A percentile compares a stretch with the other conserved stretches of the same genome.
Evolutionary conservation across 164 flowering plant species (phyloP).

Genomic region (Santalum album): DNA sequence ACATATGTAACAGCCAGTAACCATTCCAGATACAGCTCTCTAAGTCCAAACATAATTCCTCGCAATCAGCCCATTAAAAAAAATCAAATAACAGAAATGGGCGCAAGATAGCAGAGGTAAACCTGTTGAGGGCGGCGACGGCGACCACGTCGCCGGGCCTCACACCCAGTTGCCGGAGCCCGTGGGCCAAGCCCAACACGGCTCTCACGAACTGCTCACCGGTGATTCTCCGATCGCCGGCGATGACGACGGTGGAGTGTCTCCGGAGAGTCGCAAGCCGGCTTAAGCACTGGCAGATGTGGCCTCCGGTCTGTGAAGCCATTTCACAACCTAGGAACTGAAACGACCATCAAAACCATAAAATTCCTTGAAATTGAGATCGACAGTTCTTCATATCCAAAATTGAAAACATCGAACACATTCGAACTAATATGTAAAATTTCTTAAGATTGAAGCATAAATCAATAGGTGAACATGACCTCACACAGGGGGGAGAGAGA

Average conservation of each 20-base stretch:
- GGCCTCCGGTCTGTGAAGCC: constrained; percentile 34
- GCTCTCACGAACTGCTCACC: constrained; percentile 50
- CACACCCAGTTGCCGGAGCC: constrained; percentile 49
- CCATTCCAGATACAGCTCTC: constrained; percentile 78
- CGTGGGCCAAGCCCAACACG: constrained; percentile 43
- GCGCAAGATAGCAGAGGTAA: not conserved
- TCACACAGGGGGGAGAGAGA: too few species aligned
- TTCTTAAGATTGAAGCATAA: too few species aligned
- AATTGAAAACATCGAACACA: too few species aligned
- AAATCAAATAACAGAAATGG: too few species aligned
- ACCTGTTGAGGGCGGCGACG: constrained; percentile 89
- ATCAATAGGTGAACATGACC: too few species aligned
- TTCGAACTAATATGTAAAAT: too few species aligned
- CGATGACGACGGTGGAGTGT: constrained; percentile 30
- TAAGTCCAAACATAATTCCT: constrained; percentile 15
- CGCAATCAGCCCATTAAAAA: too few species aligned
- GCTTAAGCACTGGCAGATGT: constrained; percentile 74
- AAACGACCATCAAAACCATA: too few species aligned
- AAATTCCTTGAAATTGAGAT: too few species aligned
- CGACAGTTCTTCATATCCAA: too few species aligned
- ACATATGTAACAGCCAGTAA: constrained; percentile 60
- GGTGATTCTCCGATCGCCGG: constrained; percentile 31
- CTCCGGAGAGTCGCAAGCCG: constrained; percentile 35
- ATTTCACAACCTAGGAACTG: constrained; percentile 9
- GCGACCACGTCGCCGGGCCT: constrained; percentile 62